phyloP scores from a whole-genome alignment of 2,329 filamentous ascomycete genomes.

The Balansia obtecta region DNA sequence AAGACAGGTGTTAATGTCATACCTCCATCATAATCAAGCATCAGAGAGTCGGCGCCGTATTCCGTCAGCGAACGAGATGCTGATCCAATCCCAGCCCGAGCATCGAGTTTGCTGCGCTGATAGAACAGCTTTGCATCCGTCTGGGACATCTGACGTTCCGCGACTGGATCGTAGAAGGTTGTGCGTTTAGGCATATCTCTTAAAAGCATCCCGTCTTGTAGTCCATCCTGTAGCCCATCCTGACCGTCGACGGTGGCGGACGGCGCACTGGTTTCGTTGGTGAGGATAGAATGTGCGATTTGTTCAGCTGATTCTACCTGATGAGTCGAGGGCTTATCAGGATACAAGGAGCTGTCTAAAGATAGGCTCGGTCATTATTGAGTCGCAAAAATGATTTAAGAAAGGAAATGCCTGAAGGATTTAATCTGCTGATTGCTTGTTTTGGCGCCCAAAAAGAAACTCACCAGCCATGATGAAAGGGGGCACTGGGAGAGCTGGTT shows the following conservation, averaged over 20 bases:
- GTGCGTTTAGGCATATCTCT: constrained; percentile 57
- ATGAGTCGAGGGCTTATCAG: background rate
- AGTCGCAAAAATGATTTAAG: background rate
- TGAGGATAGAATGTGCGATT: background rate
- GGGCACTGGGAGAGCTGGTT: background rate
- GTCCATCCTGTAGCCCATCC: constrained; percentile 31
- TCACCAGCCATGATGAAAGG: constrained; percentile 4
- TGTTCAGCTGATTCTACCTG: background rate
- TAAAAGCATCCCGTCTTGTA: constrained; percentile 45
- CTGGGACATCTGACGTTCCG: constrained; percentile 89
- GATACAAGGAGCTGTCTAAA: background rate
- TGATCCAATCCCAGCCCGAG: constrained; percentile 19
- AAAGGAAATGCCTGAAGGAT: background rate
- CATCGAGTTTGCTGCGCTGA: constrained; percentile 67
- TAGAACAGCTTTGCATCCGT: constrained; percentile 94
- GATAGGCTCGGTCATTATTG: background rate
- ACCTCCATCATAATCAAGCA: constrained; percentile 18
- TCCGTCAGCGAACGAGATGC: constrained; percentile 23
- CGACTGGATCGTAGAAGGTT: constrained; percentile 84
- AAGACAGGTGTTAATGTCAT: constrained; percentile 5
- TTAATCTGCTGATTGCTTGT: background rate
- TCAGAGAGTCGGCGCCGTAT: constrained; percentile 23
- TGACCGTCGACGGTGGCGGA: constrained; percentile 12
- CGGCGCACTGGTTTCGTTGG: background rate
- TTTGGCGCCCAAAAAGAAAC: background rate